Evolutionary conservation across 208 protist species (phyloP).

Genomic region (Leptomonas pyrrhocoris): DNA sequence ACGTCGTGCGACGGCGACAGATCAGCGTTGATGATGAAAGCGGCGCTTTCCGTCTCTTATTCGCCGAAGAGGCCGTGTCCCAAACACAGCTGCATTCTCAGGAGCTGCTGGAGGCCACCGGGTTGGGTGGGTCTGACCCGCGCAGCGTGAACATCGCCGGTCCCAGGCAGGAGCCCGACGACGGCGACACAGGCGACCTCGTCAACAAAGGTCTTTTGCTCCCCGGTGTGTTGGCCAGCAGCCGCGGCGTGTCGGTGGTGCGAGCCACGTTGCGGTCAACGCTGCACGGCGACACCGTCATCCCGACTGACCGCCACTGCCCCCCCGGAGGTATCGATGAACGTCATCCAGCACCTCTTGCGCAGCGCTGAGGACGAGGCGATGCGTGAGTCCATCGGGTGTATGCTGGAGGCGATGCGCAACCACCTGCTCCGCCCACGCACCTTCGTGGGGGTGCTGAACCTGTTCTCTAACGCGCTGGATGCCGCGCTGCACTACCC

Average conservation of each 20-base stretch:
- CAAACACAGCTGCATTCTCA: conserved; percentile 37
- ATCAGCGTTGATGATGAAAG: conserved; percentile 46
- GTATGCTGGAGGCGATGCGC: conserved; percentile 52
- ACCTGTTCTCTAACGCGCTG: conserved; percentile 70
- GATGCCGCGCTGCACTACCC: conserved; percentile 50
- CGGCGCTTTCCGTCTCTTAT: conserved; percentile 46
- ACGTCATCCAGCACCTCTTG: conserved; percentile 47
- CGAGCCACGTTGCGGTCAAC: conserved; percentile 48
- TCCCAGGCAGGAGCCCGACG: conserved; percentile 4
- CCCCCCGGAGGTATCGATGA: conserved; percentile 34
- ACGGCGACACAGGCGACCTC: conserved; percentile 6
- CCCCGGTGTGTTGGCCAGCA: conserved; percentile 33
- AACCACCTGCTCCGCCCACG: conserved; percentile 48
- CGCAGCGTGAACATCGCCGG: neutral
- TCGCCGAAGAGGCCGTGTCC: conserved; percentile 44
- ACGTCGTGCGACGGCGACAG: conserved; percentile 8
- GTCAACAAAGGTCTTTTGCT: conserved; percentile 38
- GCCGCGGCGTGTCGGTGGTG: conserved; percentile 37
- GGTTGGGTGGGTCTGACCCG: neutral
- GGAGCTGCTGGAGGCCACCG: conserved; percentile 23
- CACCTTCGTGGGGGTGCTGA: conserved; percentile 73
- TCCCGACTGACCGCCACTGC: conserved; percentile 37
- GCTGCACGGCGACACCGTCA: conserved; percentile 55
- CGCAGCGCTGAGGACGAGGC: conserved; percentile 29
- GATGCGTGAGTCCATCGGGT: conserved; percentile 44